phyloP scores from a whole-genome alignment of 495 filamentous ascomycete genomes.

The Cercophora newfieldiana region DNA sequence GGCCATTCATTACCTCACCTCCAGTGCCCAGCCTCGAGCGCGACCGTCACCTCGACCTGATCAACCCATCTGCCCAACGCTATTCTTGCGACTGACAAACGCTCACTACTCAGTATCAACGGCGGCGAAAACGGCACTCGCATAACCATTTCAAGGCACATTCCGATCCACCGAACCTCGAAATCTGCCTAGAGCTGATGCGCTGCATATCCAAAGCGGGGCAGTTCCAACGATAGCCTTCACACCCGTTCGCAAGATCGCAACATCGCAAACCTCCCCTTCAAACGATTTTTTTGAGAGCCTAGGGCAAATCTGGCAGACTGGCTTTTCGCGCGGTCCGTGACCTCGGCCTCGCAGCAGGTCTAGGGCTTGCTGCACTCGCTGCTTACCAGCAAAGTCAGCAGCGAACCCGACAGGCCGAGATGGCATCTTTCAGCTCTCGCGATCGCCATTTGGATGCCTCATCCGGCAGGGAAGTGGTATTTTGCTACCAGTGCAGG shows the following conservation, averaged over 20 bases:
- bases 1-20: conserved; percentile 2
- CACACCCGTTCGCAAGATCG: background rate
- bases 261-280: background rate
- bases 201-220: background rate
- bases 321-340: conserved; percentile 52
- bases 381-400: conserved; percentile 44
- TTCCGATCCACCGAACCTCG: background rate
- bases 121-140: background rate
- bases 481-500: conserved; percentile 79
- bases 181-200: background rate
- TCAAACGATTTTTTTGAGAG: background rate
- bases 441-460: conserved; percentile 40
- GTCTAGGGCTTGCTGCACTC: conserved; percentile 51
- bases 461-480: conserved; percentile 57
- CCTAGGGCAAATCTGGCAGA: conserved; percentile 22
- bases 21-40: background rate
- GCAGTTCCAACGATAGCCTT: background rate
- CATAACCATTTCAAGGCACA: background rate
- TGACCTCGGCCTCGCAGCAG: conserved; percentile 48
- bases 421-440: conserved; percentile 34
- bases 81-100: background rate
- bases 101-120: background rate
- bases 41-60: background rate
- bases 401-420: conserved; percentile 36
- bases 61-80: background rate